Percentiles rank a stretch among this genome's conserved stretches.
phyloP scores from a whole-genome alignment of 768 basidiomycete species.

The Lentinula edodes region DNA sequence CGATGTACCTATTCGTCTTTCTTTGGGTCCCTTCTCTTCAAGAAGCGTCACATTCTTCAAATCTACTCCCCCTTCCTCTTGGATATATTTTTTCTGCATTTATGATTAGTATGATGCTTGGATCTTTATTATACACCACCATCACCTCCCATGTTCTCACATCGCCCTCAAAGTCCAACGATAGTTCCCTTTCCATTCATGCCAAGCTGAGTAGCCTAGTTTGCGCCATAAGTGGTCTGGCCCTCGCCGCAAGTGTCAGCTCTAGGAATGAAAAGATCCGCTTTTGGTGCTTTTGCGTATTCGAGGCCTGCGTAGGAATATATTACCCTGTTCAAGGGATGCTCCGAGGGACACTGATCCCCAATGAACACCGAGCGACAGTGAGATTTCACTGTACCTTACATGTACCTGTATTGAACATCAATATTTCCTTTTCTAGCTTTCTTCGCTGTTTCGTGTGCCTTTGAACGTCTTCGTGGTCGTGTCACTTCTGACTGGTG shows the following conservation, averaged over 20 bases:
- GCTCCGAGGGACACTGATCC: conserved; percentile 58
- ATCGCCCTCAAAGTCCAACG: conserved; percentile 10
- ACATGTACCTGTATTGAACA: not conserved
- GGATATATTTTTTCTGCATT: conserved; percentile 79
- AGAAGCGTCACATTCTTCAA: conserved; percentile 39
- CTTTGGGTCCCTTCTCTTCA: conserved; percentile 77
- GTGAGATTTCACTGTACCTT: conserved; percentile 30
- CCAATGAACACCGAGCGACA: conserved; percentile 71
- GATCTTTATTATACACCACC: conserved; percentile 62
- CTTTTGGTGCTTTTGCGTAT: conserved; percentile 71
- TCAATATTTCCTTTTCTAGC: conserved; percentile 25
- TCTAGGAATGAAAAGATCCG: conserved; percentile 41
- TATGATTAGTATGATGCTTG: conserved; percentile 82
- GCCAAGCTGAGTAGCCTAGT: conserved; percentile 63
- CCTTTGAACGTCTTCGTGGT: conserved; percentile 74
- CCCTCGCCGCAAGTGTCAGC: conserved; percentile 45
- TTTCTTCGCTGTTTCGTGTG: conserved; percentile 68
- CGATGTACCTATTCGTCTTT: conserved; percentile 84
- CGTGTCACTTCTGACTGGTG: conserved; percentile 60
- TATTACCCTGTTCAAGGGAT: conserved; percentile 79
- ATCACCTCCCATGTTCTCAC: conserved; percentile 27
- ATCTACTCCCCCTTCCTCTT: conserved; percentile 46
- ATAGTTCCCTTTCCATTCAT: conserved; percentile 48
- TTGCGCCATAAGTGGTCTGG: conserved; percentile 52
- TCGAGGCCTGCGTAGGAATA: conserved; percentile 75